These are phyloP conservation scores for Blumeria hordei DNA, from an alignment of 2,329 filamentous ascomycete species.

Conservation along the genomic window DNA sequence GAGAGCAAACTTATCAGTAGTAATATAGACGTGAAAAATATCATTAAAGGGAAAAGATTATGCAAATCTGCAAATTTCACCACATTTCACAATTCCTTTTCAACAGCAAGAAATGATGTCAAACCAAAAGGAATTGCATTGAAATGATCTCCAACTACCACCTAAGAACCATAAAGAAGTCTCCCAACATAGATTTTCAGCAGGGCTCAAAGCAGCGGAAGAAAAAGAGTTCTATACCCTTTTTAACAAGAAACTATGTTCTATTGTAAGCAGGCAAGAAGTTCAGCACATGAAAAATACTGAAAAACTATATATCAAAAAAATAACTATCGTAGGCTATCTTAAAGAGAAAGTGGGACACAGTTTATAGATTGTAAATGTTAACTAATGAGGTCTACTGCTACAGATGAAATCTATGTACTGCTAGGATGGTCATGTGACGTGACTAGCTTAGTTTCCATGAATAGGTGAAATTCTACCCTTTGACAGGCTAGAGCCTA, in stretches of 20 bases:
- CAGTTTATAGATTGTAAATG: too few relatives aligned
- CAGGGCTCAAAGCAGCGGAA: neutral
- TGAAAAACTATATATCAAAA: neutral
- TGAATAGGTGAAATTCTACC: too few relatives aligned
- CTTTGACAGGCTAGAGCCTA: too few relatives aligned
- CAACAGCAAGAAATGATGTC: neutral
- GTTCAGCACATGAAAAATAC: too few relatives aligned
- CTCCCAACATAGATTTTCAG: neutral
- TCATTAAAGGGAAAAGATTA: neutral
- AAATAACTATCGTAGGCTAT: too few relatives aligned
- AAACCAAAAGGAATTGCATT: neutral
- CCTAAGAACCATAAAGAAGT: neutral
- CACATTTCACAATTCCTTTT: too few relatives aligned
- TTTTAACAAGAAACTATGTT: neutral
- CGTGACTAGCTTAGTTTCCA: too few relatives aligned
- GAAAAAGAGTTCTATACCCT: neutral
- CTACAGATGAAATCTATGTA: too few relatives aligned
- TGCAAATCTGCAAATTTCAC: too few relatives aligned
- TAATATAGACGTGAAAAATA: neutral
- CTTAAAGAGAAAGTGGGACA: too few relatives aligned
- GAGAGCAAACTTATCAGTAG: neutral
- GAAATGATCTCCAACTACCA: neutral
- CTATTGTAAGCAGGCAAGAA: neutral
- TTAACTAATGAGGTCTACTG: too few relatives aligned
- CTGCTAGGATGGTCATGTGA: too few relatives aligned